Evolutionary conservation across 768 basidiomycete genomes (phyloP).

Genomic region (Auricularia cornea): DNA sequence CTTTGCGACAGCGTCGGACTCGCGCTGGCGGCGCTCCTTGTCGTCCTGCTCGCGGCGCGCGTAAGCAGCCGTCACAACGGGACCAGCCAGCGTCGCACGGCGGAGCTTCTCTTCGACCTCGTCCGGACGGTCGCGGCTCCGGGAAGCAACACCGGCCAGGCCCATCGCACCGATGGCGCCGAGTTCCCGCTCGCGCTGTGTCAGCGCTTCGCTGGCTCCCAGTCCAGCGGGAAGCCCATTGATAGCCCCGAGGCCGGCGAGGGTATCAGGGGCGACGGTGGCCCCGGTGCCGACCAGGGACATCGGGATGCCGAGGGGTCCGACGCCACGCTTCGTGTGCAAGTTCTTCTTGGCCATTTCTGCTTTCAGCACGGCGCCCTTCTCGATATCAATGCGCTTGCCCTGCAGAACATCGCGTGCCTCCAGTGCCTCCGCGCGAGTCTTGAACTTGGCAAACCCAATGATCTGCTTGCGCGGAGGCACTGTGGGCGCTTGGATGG

Average conservation of each 20-base stretch:
- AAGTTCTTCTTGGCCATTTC: conserved; percentile 99
- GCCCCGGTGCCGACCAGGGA: conserved; percentile 18
- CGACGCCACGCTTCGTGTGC: conserved; percentile 87
- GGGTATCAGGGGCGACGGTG: conserved; percentile 19
- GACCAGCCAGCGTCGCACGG: neutral
- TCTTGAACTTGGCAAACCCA: conserved; percentile 93
- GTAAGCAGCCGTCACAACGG: neutral
- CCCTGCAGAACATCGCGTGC: conserved; percentile 88
- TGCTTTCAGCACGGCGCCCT: conserved; percentile 87
- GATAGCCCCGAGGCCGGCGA: conserved; percentile 21
- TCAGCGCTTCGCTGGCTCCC: conserved; percentile 23
- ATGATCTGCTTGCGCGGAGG: conserved; percentile 92
- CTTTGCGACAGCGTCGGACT: conserved; percentile 29
- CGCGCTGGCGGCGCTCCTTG: conserved; percentile 14
- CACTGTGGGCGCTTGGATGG: conserved; percentile 23
- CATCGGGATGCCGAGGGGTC: conserved; percentile 37
- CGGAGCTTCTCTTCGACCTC: conserved; percentile 35
- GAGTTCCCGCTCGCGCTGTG: conserved; percentile 40
- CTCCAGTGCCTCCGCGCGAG: conserved; percentile 75
- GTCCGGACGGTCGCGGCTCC: conserved; percentile 43
- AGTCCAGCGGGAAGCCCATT: conserved; percentile 11
- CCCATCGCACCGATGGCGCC: conserved; percentile 41
- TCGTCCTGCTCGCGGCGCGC: conserved; percentile 2
- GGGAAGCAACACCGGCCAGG: conserved; percentile 23
- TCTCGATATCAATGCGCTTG: conserved; percentile 83